A percentile compares a stretch with the other conserved stretches of the same genome.
These are phyloP conservation scores for Canavalia gladiata DNA, from an alignment of 306 rosid species.

Conservation along the genomic window DNA sequence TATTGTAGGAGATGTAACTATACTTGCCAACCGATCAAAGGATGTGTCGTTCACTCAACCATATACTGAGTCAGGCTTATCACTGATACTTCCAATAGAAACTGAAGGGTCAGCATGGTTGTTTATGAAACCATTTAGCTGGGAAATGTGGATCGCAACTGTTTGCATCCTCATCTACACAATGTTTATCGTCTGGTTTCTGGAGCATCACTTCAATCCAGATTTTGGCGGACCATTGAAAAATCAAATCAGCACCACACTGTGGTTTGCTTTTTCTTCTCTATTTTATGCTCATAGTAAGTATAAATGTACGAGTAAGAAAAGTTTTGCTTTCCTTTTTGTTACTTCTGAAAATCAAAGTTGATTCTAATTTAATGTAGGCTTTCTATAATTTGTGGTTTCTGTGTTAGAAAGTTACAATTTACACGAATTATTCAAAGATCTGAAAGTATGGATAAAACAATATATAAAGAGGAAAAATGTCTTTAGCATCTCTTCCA, in stretches of 20 bases:
- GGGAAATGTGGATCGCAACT: slow-evolving; percentile 63
- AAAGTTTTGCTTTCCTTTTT: not conserved
- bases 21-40: slow-evolving; percentile 54
- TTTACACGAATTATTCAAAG: too few species aligned
- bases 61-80: slow-evolving; percentile 66
- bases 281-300: slow-evolving; percentile 77
- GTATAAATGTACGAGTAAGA: slow-evolving; percentile 26
- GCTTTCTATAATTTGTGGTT: not conserved
- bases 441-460: not conserved
- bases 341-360: not conserved
- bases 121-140: slow-evolving; percentile 67
- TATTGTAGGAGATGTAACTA: slow-evolving; percentile 70
- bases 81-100: slow-evolving; percentile 59
- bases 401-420: not conserved
- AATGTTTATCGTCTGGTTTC: slow-evolving; percentile 63
- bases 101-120: slow-evolving; percentile 56
- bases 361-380: not conserved
- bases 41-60: slow-evolving; percentile 72
- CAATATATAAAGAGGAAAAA: slow-evolving; percentile 2
- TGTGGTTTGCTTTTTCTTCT: slow-evolving; percentile 77
- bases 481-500: not conserved
- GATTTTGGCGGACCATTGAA: slow-evolving; percentile 66
- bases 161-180: slow-evolving; percentile 63
- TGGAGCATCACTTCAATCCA: slow-evolving; percentile 67
- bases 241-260: slow-evolving; percentile 64